A percentile compares a stretch with the other conserved stretches of the same genome.
These are phyloP conservation scores for Panaeolus papilionaceus DNA, from an alignment of 768 basidiomycete genomes.

Conservation along the genomic window DNA sequence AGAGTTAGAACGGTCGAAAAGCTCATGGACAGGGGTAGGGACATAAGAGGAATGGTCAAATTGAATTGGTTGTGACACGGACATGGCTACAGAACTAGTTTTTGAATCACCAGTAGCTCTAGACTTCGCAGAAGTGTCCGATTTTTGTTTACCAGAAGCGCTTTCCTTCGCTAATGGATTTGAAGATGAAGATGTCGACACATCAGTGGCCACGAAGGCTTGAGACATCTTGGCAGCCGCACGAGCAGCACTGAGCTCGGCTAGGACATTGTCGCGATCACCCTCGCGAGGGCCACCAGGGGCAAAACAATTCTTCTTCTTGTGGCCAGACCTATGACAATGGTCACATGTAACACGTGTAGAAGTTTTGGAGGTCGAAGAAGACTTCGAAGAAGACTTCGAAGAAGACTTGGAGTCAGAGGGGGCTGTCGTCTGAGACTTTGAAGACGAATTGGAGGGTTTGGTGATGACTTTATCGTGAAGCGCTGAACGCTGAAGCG, in stretches of 20 bases:
- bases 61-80: not conserved
- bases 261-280: not conserved
- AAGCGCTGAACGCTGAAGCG: not conserved
- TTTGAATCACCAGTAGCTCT: not conserved
- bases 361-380: not conserved
- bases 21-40: not conserved
- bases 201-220: too few species aligned
- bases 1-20: not conserved
- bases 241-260: not conserved
- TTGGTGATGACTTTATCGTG: not conserved
- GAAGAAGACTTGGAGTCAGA: not conserved
- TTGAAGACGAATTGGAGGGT: not conserved
- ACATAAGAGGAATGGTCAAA: not conserved
- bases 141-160: not conserved
- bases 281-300: not conserved
- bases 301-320: not conserved
- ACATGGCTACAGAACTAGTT: not conserved
- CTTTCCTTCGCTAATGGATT: not conserved
- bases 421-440: not conserved
- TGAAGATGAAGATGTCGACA: not conserved
- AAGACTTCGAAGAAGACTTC: not conserved
- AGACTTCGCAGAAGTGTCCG: not conserved
- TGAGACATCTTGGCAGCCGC: not conserved
- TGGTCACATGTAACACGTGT: not conserved
- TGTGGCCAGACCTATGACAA: not conserved